These are phyloP conservation scores for Wickerhamomyces chambardii DNA, from an alignment of 805 yeast genomes.

Conservation along the genomic window DNA sequence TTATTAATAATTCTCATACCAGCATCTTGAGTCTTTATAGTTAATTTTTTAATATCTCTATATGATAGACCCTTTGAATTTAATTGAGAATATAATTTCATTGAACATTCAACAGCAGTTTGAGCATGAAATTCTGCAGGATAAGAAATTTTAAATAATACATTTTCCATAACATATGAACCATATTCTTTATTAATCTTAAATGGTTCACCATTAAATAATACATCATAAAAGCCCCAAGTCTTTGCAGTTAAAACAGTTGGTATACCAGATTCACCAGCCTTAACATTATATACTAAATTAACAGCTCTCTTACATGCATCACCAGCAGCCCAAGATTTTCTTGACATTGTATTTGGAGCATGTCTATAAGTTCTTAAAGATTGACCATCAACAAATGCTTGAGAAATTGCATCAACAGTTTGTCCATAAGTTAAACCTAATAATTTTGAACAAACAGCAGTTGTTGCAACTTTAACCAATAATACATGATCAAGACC, in stretches of 20 bases:
- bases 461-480: slow-evolving; percentile 53
- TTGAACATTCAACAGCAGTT: slow-evolving; percentile 53
- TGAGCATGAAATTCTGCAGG: slow-evolving; percentile 64
- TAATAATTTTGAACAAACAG: slow-evolving; percentile 47
- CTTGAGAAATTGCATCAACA: slow-evolving; percentile 46
- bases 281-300: slow-evolving; percentile 40
- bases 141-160: slow-evolving; percentile 50
- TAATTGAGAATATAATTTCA: slow-evolving; percentile 31
- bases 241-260: slow-evolving; percentile 46
- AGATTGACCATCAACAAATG: slow-evolving; percentile 52
- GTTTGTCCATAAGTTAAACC: slow-evolving; percentile 43
- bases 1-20: slow-evolving; percentile 53
- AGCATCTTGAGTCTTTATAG: slow-evolving; percentile 51
- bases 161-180: slow-evolving; percentile 55
- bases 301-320: slow-evolving; percentile 52
- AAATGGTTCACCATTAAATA: slow-evolving; percentile 42
- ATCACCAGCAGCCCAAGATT: slow-evolving; percentile 65
- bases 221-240: slow-evolving; percentile 60
- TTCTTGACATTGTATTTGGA: slow-evolving; percentile 54
- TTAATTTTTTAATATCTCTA: slow-evolving; percentile 38
- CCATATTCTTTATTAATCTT: slow-evolving; percentile 45
- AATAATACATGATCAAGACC: slow-evolving; percentile 53
- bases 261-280: slow-evolving; percentile 49
- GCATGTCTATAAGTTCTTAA: slow-evolving; percentile 56
- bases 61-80: slow-evolving; percentile 29